Conservation (phyloP, 2,329 filamentous ascomycete species). For the Fonsecaea pugnacius region DNA sequence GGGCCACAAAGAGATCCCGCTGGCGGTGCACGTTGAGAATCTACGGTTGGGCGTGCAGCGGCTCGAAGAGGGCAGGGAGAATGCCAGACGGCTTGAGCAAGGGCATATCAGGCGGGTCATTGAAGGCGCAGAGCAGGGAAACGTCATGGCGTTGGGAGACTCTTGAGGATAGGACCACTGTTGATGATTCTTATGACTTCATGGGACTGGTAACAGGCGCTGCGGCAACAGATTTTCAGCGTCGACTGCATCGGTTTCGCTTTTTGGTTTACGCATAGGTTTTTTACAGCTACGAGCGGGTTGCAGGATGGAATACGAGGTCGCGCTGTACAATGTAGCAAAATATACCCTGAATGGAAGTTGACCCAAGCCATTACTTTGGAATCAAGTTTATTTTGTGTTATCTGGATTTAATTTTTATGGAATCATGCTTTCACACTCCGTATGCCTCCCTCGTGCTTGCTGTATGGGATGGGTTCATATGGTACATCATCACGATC, state of each 20-base stretch:
- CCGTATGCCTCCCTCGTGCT: background rate
- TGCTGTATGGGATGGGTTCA: background rate
- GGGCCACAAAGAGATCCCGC: slow-evolving; percentile 57
- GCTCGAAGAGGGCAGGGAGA: slow-evolving; percentile 66
- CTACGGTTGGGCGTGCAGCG: slow-evolving; percentile 75
- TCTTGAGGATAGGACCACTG: background rate
- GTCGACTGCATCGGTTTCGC: background rate
- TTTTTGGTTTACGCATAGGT: background rate
- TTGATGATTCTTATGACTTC: background rate
- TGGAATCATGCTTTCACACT: background rate
- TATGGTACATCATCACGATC: background rate
- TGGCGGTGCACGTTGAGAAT: slow-evolving; percentile 75
- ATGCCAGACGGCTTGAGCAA: slow-evolving; percentile 63
- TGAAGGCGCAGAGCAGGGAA: slow-evolving; percentile 41
- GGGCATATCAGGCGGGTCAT: slow-evolving; percentile 61
- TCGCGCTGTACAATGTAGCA: background rate
- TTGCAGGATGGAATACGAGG: background rate
- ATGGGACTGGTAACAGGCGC: background rate
- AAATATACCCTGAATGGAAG: too few relatives aligned
- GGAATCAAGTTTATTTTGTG: background rate
- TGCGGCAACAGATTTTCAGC: background rate
- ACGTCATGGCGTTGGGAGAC: slow-evolving; percentile 11
- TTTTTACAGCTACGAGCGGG: background rate
- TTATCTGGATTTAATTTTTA: background rate
- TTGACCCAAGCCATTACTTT: background rate